These are phyloP conservation scores for Sugiyamaella valdiviana DNA, from an alignment of 805 yeast species.

Conservation along the genomic window DNA sequence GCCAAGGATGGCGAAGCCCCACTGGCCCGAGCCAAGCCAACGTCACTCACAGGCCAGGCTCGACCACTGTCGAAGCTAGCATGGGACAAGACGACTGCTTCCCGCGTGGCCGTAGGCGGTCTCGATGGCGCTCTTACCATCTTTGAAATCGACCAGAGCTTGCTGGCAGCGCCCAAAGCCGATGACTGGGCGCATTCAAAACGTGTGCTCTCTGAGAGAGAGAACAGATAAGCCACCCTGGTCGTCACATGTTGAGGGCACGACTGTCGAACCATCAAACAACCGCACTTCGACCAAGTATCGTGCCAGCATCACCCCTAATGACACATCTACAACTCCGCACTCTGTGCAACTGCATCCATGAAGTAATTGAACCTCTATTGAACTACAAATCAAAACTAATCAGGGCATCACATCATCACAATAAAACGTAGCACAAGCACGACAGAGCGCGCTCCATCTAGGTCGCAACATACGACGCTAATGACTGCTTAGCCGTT, in stretches of 20 bases:
- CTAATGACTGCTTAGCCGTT: constrained; percentile 33
- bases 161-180: constrained; percentile 7
- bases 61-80: constrained; percentile 28
- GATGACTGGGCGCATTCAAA: constrained; percentile 16
- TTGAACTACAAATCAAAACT: neutral
- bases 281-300: too few species aligned
- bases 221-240: neutral
- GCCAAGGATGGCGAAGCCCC: constrained; percentile 28
- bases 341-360: too few species aligned
- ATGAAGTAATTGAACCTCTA: too few species aligned
- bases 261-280: too few species aligned
- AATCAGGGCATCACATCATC: neutral
- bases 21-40: constrained; percentile 18
- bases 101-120: constrained; percentile 31
- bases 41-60: constrained; percentile 1
- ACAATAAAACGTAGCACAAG: neutral
- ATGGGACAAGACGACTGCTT: constrained; percentile 27
- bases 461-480: constrained; percentile 25
- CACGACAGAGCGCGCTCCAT: constrained; percentile 27
- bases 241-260: too few species aligned
- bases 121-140: constrained; percentile 29
- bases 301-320: too few species aligned
- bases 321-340: too few species aligned
- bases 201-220: constrained; percentile 3
- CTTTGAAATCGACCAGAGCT: constrained; percentile 21